phyloP scores from a whole-genome alignment of 495 filamentous ascomycete genomes.

The Hypoxylon intermedium region DNA sequence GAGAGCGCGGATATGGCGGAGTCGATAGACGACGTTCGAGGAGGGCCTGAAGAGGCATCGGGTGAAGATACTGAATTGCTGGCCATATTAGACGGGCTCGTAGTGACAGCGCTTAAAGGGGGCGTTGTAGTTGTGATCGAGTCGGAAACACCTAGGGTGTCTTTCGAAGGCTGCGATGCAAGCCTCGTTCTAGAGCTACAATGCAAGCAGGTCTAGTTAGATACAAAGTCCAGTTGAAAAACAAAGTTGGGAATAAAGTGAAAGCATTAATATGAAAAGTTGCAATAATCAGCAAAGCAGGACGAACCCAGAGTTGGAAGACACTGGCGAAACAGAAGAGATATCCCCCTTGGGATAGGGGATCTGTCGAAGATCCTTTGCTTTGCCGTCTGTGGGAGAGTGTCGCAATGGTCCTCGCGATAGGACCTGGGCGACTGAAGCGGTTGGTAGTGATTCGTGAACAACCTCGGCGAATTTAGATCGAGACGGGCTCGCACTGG shows the following conservation, averaged over 20 bases:
- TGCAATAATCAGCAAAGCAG: not conserved
- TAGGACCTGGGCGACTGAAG: slow-evolving; percentile 14
- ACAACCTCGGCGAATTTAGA: slow-evolving; percentile 45
- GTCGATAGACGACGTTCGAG: slow-evolving; percentile 92
- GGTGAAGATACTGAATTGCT: slow-evolving; percentile 29
- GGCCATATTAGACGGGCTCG: slow-evolving; percentile 39
- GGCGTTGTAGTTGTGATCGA: slow-evolving; percentile 47
- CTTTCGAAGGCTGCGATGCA: slow-evolving; percentile 50
- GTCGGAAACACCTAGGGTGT: slow-evolving; percentile 48
- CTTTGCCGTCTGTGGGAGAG: slow-evolving; percentile 15
- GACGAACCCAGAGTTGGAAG: slow-evolving; percentile 28
- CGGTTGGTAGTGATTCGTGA: slow-evolving; percentile 30
- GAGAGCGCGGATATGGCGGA: slow-evolving; percentile 90
- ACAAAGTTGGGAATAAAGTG: not conserved
- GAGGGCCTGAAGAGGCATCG: slow-evolving; percentile 44
- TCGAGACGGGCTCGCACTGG: slow-evolving; percentile 51
- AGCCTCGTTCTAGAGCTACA: slow-evolving; percentile 45
- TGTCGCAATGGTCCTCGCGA: slow-evolving; percentile 47
- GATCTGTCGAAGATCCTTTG: slow-evolving; percentile 2
- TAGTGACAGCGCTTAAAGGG: slow-evolving; percentile 42
- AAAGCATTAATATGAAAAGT: not conserved
- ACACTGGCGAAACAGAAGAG: slow-evolving; percentile 25
- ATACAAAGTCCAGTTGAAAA: not conserved
- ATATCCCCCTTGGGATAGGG: slow-evolving; percentile 10
- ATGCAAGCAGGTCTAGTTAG: slow-evolving; percentile 35